phyloP scores from a whole-genome alignment of 139 green algal species.

The Edaphochlamys debaryana region DNA sequence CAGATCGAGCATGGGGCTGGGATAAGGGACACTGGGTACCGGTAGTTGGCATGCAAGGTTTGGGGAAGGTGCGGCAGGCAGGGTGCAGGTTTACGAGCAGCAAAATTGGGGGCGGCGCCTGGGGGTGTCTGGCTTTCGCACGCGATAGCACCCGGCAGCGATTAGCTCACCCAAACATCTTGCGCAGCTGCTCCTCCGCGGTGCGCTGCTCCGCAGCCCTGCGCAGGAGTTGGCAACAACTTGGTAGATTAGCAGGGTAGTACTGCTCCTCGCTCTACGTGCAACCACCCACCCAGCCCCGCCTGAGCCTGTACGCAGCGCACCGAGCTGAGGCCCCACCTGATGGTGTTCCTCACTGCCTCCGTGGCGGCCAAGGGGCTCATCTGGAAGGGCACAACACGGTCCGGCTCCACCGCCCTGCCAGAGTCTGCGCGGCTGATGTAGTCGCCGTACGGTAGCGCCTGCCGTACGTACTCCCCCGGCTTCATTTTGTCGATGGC shows the following conservation, averaged over 20 bases:
- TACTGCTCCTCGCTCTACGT: too few species aligned
- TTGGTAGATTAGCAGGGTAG: too few species aligned
- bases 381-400: constrained; percentile 16
- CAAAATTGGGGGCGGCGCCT: too few species aligned
- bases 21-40: too few species aligned
- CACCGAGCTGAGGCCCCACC: not conserved
- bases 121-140: too few species aligned
- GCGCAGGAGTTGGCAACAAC: not conserved
- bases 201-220: constrained; percentile 4
- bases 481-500: constrained; percentile 8
- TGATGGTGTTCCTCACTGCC: not conserved
- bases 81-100: too few species aligned
- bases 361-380: not conserved
- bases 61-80: too few species aligned
- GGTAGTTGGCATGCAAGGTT: too few species aligned
- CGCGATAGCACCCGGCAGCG: too few species aligned
- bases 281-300: too few species aligned
- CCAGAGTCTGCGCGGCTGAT: not conserved
- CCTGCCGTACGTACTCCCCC: not conserved
- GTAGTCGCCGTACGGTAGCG: constrained; percentile 26
- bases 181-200: constrained; percentile 17
- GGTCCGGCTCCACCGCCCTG: not conserved
- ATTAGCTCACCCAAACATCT: not conserved
- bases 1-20: too few species aligned
- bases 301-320: too few species aligned